Conservation (phyloP, 192 early-diverging fungal genomes). For the Lobosporangium transversale region DNA sequence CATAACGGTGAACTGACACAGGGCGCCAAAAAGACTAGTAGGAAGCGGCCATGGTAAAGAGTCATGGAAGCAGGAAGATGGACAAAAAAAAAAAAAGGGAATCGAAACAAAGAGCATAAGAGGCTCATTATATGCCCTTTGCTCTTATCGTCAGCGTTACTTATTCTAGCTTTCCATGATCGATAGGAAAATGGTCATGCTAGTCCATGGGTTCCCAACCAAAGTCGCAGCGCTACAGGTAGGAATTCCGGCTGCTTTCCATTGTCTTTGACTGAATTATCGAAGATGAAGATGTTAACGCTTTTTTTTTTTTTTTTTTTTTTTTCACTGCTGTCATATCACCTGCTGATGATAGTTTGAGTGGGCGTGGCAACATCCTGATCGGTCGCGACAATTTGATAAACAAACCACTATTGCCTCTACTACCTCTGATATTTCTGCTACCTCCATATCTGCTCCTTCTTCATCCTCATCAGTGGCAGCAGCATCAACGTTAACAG, state of each 20-base stretch:
- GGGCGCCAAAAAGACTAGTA: conserved; percentile 44
- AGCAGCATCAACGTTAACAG: too few species aligned
- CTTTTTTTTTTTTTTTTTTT: too few species aligned
- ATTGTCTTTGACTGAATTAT: too few species aligned
- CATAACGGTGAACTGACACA: conserved; percentile 46
- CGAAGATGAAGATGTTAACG: too few species aligned
- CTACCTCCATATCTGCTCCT: background rate
- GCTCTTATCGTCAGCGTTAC: background rate
- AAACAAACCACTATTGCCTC: background rate
- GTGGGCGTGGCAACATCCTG: conserved; percentile 47
- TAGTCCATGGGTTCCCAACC: conserved; percentile 45
- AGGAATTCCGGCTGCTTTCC: background rate
- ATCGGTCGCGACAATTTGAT: conserved; percentile 43
- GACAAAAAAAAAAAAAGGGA: too few species aligned
- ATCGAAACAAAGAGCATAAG: too few species aligned
- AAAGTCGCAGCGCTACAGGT: conserved; percentile 45
- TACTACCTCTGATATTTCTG: background rate
- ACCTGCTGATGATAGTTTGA: conserved; percentile 16
- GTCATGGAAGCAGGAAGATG: background rate
- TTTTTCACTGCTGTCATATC: too few species aligned
- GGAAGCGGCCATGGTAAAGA: conserved; percentile 45
- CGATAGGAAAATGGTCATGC: conserved; percentile 32
- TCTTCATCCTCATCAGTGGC: too few species aligned
- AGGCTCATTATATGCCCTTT: too few species aligned
- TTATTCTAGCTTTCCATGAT: background rate